Conservation (phyloP, 176 grass and related monocot genomes). For the Phoenix roebelenii region DNA sequence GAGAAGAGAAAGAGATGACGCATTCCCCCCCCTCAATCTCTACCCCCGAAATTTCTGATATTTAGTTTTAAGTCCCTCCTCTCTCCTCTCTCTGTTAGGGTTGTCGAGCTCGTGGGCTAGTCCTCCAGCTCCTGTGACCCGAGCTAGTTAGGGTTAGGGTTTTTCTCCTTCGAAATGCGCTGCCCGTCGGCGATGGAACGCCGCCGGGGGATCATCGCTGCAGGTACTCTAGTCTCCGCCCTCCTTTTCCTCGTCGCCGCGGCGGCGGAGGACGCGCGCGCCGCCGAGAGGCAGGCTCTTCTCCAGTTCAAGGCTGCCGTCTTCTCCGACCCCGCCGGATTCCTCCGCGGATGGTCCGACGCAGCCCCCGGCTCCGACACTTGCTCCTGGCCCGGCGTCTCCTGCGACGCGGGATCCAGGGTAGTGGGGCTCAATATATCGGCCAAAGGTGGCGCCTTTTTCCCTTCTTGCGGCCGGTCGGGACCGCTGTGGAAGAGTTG, state of each 20-base stretch:
- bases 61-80: too few species aligned
- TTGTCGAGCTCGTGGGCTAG: too few species aligned
- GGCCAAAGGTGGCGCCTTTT: not conserved
- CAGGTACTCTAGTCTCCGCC: not conserved
- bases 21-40: too few species aligned
- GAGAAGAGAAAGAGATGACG: too few species aligned
- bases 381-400: slow-evolving; percentile 68
- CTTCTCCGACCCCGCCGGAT: slow-evolving; percentile 31
- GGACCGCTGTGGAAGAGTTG: not conserved
- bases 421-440: slow-evolving; percentile 53
- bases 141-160: too few species aligned
- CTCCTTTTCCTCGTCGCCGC: not conserved
- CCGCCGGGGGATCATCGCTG: not conserved
- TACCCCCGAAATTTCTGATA: too few species aligned
- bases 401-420: slow-evolving; percentile 38
- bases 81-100: too few species aligned
- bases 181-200: slow-evolving; percentile 4
- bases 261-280: slow-evolving; percentile 1
- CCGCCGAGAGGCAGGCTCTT: slow-evolving; percentile 36
- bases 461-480: slow-evolving; percentile 1
- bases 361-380: slow-evolving; percentile 10
- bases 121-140: too few species aligned
- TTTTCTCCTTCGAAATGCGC: too few species aligned
- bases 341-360: slow-evolving; percentile 44
- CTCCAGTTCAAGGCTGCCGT: slow-evolving; percentile 54